These are phyloP conservation scores for Colletotrichum godetiae DNA, from an alignment of 2,329 filamentous ascomycete genomes.

Conservation along the genomic window DNA sequence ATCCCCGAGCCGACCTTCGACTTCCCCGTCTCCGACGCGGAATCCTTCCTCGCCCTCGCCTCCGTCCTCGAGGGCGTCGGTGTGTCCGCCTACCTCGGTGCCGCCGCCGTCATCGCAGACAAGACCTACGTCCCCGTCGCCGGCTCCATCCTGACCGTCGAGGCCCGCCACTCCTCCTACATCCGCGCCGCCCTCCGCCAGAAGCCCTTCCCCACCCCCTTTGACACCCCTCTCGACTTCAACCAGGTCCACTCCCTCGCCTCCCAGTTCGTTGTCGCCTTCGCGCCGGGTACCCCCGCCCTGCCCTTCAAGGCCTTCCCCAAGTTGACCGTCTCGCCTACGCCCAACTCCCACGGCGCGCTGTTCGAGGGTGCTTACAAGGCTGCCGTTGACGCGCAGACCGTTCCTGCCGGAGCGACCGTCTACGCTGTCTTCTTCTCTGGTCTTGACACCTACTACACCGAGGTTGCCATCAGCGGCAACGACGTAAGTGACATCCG, in stretches of 20 bases:
- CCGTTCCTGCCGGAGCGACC: slow-evolving; percentile 8
- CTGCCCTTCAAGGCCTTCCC: slow-evolving; percentile 73
- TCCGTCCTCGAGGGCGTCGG: slow-evolving; percentile 74
- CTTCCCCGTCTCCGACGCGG: slow-evolving; percentile 66
- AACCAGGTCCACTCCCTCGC: slow-evolving; percentile 75
- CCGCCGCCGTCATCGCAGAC: slow-evolving; percentile 67
- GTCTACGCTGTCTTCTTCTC: slow-evolving; percentile 50
- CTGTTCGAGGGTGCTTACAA: slow-evolving; percentile 41
- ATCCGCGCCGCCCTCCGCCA: slow-evolving; percentile 62
- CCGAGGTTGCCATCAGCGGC: slow-evolving; percentile 7
- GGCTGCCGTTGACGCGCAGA: slow-evolving; percentile 31
- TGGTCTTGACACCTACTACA: slow-evolving; percentile 40
- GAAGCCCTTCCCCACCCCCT: slow-evolving; percentile 67
- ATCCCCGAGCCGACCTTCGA: slow-evolving; percentile 56
- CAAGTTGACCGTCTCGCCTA: slow-evolving; percentile 48
- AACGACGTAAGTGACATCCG: slow-evolving; percentile 37
- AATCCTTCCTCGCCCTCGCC: slow-evolving; percentile 70
- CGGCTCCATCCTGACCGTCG: slow-evolving; percentile 72
- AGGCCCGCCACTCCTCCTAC: slow-evolving; percentile 73
- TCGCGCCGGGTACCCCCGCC: slow-evolving; percentile 63
- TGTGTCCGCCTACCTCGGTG: slow-evolving; percentile 73
- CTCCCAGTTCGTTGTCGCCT: slow-evolving; percentile 68
- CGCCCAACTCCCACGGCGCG: slow-evolving; percentile 37
- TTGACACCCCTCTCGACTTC: slow-evolving; percentile 68
- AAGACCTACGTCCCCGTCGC: slow-evolving; percentile 70